Evolutionary conservation across 306 rosid genomes (phyloP), one percentile per base, ranked within the genome.

Genomic region (Ziziphus jujuba): DNA sequence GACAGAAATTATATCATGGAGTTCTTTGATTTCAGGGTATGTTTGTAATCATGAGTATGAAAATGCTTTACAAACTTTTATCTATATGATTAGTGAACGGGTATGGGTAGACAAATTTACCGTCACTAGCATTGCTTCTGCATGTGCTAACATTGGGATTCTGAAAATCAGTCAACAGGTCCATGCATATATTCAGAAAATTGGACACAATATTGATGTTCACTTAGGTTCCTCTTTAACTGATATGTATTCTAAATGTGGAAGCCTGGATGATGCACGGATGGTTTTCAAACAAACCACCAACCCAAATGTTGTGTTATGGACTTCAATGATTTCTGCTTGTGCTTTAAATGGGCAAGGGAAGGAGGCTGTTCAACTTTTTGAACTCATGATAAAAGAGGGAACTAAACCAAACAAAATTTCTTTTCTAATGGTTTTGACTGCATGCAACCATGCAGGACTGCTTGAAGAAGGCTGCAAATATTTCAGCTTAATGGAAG

Each of bases 381-480:
- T 90, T 45, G 83, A 86, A 64, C 80, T 78, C 74, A 87, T 92
- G 96, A 60, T 77, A 67, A 56, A 56, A 62, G 75, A 61, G 44
- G 88, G 92, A 63, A 70, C 86, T 16, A 63, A 47, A 73, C 98
- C 97, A 15, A 92, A 90, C 65, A 96, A 83, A 76, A 80, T 92
- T 72, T 84, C 96, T 63, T 90, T 90, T 69, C 59, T 88, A 57
- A 92, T 81, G 62, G 81, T 92, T 83, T 76, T 92, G 71, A 81
- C 77, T 80, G 97, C 93, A n/a, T 92, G 98, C 73, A 84, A 89
- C 79, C 97, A 92, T 52, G 84, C 85, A 3, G 97, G 98, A 73
- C 72, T 89, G 59, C 68, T 90, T 61, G 87, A 86, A 77, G 93
- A 90, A 74, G 98, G 97, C 35, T 57, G 40, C 43, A 77, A 66